Evolutionary conservation across 768 basidiomycete genomes (phyloP), one percentile per base, ranked within the genome.

Genomic region (Lentinula boryana): DNA sequence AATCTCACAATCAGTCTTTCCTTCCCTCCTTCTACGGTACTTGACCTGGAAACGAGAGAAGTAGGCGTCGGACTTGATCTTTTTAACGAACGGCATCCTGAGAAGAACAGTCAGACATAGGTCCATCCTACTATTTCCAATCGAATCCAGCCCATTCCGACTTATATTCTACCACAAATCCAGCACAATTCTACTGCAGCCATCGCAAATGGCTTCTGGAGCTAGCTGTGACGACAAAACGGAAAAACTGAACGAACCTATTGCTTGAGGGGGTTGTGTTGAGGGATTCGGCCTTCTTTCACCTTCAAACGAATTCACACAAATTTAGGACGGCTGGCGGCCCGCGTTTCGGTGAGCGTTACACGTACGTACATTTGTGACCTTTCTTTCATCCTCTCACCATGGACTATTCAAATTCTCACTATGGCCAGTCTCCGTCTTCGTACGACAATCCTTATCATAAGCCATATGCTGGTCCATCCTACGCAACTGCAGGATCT

Each of bases 1-100:
- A 18, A n/a, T 75, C 87, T 68, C 63, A 93, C 92, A 99, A 73
- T 99, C 97, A 63, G 97, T 99, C 83, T 96, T 98, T 63, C 97
- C 97, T 80, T 99, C 97, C 74, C 95, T 87, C 67, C 97, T 83
- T 71, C 97, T 83, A 73, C 96, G 91, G 78, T 97, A 97, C 82
- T 98, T 98, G 70, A 98, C 95, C 81, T 97, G 94, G 84, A 89
- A 97, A 65, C 95, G 88, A 64, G 95, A 97, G 81, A 93, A 97
- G 88, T 98, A 98, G 70, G 96, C 93, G 74, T 87, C 86, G 70
- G 92, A 91, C 84, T 99, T 98, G 81, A 95, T 75, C 68, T 89
- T 88, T 81, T 98, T 98, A 82, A 97, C 90, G 84, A 97, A 98
- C 63, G 95, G 96, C 96, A 93, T 92, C 81, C 13, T 83, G 57